Evolutionary conservation across 176 grass and related monocot species (phyloP).

Genomic region (Hyparrhenia diplandra): DNA sequence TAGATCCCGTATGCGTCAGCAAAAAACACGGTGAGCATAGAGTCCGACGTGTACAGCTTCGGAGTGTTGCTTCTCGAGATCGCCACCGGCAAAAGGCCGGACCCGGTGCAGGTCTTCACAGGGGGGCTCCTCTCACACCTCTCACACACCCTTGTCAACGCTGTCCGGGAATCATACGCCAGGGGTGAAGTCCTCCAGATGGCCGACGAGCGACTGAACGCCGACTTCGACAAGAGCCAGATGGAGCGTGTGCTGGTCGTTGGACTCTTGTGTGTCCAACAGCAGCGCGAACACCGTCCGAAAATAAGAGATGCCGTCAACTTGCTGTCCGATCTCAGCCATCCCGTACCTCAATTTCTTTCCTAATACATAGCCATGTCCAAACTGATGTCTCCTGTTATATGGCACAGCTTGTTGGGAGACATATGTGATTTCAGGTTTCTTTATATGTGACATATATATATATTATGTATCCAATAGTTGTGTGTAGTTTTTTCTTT

Average conservation of each 20-base stretch:
- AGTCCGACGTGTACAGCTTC: background rate
- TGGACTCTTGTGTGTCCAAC: background rate
- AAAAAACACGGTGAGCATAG: background rate
- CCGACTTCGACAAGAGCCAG: background rate
- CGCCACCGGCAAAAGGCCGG: background rate
- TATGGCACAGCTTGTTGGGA: no score
- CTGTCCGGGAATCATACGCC: background rate
- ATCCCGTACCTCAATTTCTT: no score
- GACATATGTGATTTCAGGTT: no score
- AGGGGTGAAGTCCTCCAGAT: background rate
- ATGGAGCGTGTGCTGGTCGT: constrained; percentile 8
- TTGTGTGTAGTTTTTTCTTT: no score
- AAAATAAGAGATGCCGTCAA: background rate
- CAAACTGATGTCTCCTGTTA: no score
- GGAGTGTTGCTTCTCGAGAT: background rate
- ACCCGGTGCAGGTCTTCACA: background rate
- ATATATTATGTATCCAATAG: no score
- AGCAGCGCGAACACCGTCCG: background rate
- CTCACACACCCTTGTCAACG: background rate
- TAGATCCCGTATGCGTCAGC: background rate
- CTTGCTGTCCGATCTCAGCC: no score
- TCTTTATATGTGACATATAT: no score
- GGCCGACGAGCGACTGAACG: background rate
- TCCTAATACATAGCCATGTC: no score
- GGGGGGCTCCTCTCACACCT: background rate